Evolutionary conservation across 306 rosid species (phyloP), one percentile per base, ranked within the genome.

Genomic region (Coriaria nepalensis): DNA sequence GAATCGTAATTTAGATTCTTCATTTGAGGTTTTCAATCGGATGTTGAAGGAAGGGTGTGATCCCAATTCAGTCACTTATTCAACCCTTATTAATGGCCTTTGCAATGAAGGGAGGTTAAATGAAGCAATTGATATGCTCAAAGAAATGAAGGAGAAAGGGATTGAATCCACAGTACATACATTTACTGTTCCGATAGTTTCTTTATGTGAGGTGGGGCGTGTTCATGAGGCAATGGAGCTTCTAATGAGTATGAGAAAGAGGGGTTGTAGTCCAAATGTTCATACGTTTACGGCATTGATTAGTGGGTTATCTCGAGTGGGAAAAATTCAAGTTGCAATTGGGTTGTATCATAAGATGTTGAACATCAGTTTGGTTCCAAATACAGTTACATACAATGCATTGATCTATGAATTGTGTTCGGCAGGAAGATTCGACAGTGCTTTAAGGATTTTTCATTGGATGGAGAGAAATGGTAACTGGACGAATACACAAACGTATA

Each of bases 271-370:
- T 50, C 73, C 69, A 0, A 67, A 63, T 10, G 47, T 67, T 45
- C 73, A 62, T 33, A 72, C 73, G 33, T 63, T 49, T 55, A 67
- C 78, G 33, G 67, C 73, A 9, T 34, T 72, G 48, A 55, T 72
- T 12, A 59, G 64, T 11, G 73, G 78, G 47, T 55, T 72, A 54
- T 54, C 50, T 45, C 56, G 43, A 43, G 44, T 48, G 4, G 68
- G 78, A 47, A 63, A 72, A 51, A 40, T 59, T 34, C 43, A 59
- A 43, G 57, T 67, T 58, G 65, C 74, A 33, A 55, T 72, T 36
- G 73, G 73, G 44, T 43, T 72, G 45, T 72, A 67, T 47, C 73
- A 72, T 60, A 72, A 40, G 42, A 68, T 67, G 63, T 35, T 67
- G 64, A 60, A 61, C 45, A 55, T 58, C 50, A 64, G 70, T 55